Conservation (phyloP, 495 filamentous ascomycete species). For the Aspergillus campestris region DNA sequence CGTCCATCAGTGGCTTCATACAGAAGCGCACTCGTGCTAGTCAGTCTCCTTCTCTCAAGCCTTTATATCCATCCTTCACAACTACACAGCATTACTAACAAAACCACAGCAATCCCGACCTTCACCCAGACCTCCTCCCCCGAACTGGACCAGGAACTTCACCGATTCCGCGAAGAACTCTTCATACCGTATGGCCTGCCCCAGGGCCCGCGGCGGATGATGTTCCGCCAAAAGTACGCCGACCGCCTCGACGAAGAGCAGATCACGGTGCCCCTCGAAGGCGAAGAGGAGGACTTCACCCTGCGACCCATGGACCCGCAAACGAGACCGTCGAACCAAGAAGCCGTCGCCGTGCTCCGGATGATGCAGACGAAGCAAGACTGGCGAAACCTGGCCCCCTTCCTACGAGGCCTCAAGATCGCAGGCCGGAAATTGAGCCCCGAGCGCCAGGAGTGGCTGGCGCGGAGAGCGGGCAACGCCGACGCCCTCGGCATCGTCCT, state of each 20-base stretch:
- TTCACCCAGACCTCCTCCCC: conserved; percentile 43
- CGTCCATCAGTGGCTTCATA: conserved; percentile 20
- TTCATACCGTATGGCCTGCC: conserved; percentile 57
- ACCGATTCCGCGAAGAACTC: conserved; percentile 50
- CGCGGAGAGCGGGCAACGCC: conserved; percentile 29
- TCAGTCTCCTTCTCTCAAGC: conserved; percentile 5
- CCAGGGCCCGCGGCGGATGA: conserved; percentile 43
- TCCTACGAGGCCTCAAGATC: conserved; percentile 49
- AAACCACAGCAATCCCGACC: conserved; percentile 34
- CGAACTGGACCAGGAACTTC: conserved; percentile 44
- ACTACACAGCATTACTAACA: not conserved
- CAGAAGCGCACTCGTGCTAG: conserved; percentile 32
- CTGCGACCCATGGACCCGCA: conserved; percentile 42
- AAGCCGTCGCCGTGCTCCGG: conserved; percentile 20
- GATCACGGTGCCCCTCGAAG: conserved; percentile 48
- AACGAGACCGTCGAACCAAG: conserved; percentile 26
- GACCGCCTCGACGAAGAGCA: conserved; percentile 48
- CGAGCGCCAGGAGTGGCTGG: conserved; percentile 27
- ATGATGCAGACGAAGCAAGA: conserved; percentile 50
- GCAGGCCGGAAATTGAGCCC: conserved; percentile 26
- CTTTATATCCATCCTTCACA: not conserved
- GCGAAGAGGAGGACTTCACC: conserved; percentile 42
- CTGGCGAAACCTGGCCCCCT: conserved; percentile 48
- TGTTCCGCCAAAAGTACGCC: conserved; percentile 44
- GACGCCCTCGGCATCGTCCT: conserved; percentile 40